Evolutionary conservation across 225 moss, liverwort and hornwort species (phyloP).

Genomic region (Neckera pumila): DNA sequence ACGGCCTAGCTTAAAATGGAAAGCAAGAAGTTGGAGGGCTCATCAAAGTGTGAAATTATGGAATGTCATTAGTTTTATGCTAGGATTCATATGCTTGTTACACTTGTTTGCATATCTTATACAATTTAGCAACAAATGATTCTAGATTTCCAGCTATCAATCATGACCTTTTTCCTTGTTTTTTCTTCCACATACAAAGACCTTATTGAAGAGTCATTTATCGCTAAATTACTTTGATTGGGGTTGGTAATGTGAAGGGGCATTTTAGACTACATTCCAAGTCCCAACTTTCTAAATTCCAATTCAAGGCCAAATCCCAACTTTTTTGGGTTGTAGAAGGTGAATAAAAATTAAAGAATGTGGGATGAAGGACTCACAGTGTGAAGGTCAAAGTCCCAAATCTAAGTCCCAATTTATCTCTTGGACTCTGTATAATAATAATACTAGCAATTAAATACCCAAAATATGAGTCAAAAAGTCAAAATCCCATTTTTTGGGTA

Average conservation of each 20-base stretch:
- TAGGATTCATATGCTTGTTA: not conserved
- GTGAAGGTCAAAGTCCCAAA: not conserved
- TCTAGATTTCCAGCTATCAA: not conserved
- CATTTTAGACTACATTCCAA: not conserved
- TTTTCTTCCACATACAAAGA: not conserved
- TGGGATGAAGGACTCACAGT: not conserved
- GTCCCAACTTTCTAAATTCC: accelerated
- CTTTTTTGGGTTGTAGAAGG: not conserved
- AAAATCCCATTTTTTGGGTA: not conserved
- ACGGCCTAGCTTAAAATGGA: too few relatives aligned
- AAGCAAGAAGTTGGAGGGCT: not conserved
- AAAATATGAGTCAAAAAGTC: not conserved
- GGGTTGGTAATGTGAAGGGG: not conserved
- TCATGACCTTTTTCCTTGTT: not conserved
- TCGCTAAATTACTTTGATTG: not conserved
- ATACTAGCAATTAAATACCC: not conserved
- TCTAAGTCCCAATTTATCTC: not conserved
- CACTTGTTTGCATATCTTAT: not conserved
- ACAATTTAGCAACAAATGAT: not conserved
- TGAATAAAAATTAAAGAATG: not conserved
- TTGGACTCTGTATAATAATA: accelerated
- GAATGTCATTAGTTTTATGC: too few relatives aligned
- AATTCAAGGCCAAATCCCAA: not conserved
- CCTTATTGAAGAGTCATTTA: not conserved
- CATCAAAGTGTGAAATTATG: not conserved